Conservation (phyloP, 768 basidiomycete species). For the Paxillus ammoniavirescens region DNA sequence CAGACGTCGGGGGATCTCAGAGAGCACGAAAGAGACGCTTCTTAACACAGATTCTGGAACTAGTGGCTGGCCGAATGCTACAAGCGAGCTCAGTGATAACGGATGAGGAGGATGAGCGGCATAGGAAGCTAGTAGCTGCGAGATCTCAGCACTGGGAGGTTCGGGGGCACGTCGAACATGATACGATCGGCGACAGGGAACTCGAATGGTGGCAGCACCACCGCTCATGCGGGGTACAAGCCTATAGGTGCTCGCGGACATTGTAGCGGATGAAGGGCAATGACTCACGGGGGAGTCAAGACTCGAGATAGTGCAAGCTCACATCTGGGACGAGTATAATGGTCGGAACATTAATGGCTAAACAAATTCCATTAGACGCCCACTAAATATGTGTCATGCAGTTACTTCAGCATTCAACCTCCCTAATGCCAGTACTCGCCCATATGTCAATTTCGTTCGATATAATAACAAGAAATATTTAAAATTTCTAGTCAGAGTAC, state of each 20-base stretch:
- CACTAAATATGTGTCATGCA: no score
- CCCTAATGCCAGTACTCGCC: no score
- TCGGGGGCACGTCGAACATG: constrained; percentile 43
- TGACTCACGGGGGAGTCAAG: not conserved
- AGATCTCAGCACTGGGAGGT: constrained; percentile 50
- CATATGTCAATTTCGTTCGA: not conserved
- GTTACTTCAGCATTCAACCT: no score
- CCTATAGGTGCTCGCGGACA: constrained; percentile 6
- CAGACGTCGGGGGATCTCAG: constrained; percentile 76
- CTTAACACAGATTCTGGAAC: constrained; percentile 67
- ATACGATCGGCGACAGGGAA: constrained; percentile 13
- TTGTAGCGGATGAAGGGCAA: not conserved
- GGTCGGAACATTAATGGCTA: no score
- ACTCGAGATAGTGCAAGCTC: no score
- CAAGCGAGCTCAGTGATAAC: constrained; percentile 67
- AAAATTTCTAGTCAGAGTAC: constrained; percentile 21
- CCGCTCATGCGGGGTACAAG: not conserved
- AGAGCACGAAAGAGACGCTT: constrained; percentile 71
- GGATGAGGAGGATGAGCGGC: constrained; percentile 63
- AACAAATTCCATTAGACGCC: not conserved
- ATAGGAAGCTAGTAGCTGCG: constrained; percentile 60
- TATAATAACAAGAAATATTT: constrained; percentile 26
- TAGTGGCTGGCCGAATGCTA: constrained; percentile 75
- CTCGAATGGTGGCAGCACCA: not conserved
- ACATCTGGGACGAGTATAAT: no score